phyloP scores from a whole-genome alignment of 371 early-diverging fungal genomes.

The Mortierella sp. region DNA sequence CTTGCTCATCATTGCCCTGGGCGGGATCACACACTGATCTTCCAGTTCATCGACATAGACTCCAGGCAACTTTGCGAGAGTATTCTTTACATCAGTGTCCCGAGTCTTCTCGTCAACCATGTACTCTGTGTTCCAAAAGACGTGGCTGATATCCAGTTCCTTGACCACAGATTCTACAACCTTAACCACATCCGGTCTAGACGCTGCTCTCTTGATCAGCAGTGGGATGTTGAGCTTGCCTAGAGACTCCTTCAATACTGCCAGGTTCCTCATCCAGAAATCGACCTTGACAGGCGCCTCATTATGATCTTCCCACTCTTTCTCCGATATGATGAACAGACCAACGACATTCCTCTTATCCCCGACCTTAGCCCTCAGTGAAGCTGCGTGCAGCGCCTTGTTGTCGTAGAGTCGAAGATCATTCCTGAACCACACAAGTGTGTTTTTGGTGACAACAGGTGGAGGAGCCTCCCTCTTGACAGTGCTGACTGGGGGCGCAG shows the following conservation, averaged over 20 bases:
- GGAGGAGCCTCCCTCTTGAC: slow-evolving; percentile 46
- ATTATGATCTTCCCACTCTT: slow-evolving; percentile 66
- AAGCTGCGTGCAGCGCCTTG: slow-evolving; percentile 54
- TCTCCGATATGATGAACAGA: slow-evolving; percentile 62
- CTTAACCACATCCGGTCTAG: slow-evolving; percentile 16
- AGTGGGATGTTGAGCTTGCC: slow-evolving; percentile 62
- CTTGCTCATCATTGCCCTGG: slow-evolving; percentile 59
- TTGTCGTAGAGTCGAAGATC: slow-evolving; percentile 64
- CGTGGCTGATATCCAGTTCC: slow-evolving; percentile 38
- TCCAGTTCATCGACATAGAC: slow-evolving; percentile 51
- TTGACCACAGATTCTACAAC: slow-evolving; percentile 37
- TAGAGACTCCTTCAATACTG: slow-evolving; percentile 50
- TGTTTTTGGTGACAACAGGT: slow-evolving; percentile 48
- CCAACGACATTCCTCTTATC: slow-evolving; percentile 42
- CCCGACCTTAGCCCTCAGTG: slow-evolving; percentile 22
- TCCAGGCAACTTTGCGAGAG: slow-evolving; percentile 22
- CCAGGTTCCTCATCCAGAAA: slow-evolving; percentile 62
- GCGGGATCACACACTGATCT: slow-evolving; percentile 68
- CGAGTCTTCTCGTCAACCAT: slow-evolving; percentile 52
- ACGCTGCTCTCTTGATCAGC: slow-evolving; percentile 46
- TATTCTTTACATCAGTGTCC: slow-evolving; percentile 29
- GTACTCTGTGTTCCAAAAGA: slow-evolving; percentile 43
- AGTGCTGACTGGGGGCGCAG: slow-evolving; percentile 1
- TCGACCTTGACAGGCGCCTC: slow-evolving; percentile 63
- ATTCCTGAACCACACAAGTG: slow-evolving; percentile 65